Evolutionary conservation across 2,329 filamentous ascomycete genomes (phyloP).

Genomic region (Fusarium hostae): DNA sequence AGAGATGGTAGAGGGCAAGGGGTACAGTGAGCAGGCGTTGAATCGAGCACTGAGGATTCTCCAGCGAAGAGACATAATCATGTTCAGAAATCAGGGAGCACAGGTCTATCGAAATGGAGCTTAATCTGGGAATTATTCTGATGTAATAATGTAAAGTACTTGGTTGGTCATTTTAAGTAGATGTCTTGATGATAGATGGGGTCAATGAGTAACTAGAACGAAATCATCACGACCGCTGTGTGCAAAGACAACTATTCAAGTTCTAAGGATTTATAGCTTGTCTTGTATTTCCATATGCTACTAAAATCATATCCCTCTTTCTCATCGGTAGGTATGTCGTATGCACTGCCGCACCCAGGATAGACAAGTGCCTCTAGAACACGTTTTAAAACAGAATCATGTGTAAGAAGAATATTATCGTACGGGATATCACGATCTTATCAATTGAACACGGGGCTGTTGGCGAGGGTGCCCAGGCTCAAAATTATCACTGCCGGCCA

Average conservation of each 20-base stretch:
- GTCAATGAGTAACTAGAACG: slow-evolving; percentile 37
- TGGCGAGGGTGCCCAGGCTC: background rate
- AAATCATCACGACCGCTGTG: slow-evolving; percentile 9
- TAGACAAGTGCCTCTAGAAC: background rate
- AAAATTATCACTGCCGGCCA: background rate
- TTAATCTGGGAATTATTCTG: slow-evolving; percentile 49
- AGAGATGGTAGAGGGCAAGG: slow-evolving; percentile 92
- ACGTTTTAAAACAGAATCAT: background rate
- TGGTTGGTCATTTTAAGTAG: slow-evolving; percentile 19
- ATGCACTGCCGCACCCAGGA: background rate
- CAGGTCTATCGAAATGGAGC: slow-evolving; percentile 80
- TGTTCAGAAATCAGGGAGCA: slow-evolving; percentile 79
- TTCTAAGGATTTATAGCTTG: background rate
- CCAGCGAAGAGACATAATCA: slow-evolving; percentile 86
- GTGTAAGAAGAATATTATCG: background rate
- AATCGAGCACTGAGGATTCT: slow-evolving; percentile 87
- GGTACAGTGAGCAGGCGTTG: slow-evolving; percentile 87
- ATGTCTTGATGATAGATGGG: slow-evolving; percentile 29
- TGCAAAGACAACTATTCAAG: background rate
- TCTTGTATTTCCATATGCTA: background rate
- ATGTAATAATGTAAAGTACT: slow-evolving; percentile 23
- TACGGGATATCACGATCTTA: background rate
- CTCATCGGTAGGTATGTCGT: background rate
- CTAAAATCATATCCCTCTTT: background rate
- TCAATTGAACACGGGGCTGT: background rate